Evolutionary conservation across 331 rosid species (phyloP).

Genomic region (Malus hybrid): DNA sequence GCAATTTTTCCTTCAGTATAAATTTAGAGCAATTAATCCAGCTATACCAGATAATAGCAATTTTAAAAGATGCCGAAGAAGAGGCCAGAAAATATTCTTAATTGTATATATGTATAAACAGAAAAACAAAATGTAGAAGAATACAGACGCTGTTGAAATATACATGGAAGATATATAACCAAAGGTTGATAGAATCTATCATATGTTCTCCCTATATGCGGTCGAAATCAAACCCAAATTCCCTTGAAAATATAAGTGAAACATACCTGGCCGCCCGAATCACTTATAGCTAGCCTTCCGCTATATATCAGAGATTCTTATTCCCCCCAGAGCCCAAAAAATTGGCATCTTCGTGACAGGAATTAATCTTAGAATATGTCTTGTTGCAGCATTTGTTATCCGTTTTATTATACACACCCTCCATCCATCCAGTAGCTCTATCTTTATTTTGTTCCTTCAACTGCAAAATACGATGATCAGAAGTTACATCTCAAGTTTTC

Average conservation of each 20-base stretch:
- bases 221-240: background rate
- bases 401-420: background rate
- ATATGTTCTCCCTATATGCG: conserved; percentile 4
- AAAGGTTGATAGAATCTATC: conserved; percentile 4
- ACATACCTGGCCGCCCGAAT: background rate
- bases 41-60: background rate
- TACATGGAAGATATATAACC: background rate
- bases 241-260: background rate
- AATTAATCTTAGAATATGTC: background rate
- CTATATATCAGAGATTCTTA: background rate
- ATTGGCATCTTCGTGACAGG: background rate
- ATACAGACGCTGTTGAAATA: background rate
- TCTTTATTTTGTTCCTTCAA: too few species aligned
- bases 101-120: background rate
- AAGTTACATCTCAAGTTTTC: background rate
- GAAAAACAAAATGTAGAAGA: background rate
- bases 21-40: background rate
- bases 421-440: background rate
- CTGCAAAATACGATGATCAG: too few species aligned
- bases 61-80: conserved; percentile 2
- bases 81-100: background rate
- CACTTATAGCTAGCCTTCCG: background rate
- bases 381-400: background rate
- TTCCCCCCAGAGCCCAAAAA: background rate
- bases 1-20: background rate